Conservation (phyloP, 306 rosid genomes). For the apple (Malus domestica) region DNA sequence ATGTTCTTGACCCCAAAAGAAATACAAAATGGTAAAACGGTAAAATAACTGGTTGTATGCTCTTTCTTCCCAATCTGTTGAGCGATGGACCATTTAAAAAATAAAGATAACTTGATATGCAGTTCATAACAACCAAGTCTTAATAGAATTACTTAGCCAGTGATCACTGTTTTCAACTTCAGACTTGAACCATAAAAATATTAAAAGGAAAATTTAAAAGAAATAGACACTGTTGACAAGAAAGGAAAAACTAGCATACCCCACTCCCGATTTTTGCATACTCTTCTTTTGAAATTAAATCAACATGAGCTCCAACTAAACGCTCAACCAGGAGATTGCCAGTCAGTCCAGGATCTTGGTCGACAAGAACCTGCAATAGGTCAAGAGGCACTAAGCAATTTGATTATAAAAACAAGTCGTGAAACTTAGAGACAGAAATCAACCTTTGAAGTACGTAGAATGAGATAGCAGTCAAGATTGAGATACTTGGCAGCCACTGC, state of each 20-base stretch:
- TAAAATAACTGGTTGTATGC: not conserved
- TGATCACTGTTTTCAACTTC: not conserved
- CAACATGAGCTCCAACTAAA: slow-evolving; percentile 72
- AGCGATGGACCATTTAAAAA: not conserved
- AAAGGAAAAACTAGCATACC: slow-evolving; percentile 37
- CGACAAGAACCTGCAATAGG: slow-evolving; percentile 37
- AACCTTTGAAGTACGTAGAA: slow-evolving; percentile 76
- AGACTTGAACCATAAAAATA: not conserved
- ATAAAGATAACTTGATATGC: not conserved
- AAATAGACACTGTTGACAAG: not conserved
- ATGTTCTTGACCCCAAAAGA: not conserved
- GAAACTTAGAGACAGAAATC: not conserved
- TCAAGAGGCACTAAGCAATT: not conserved
- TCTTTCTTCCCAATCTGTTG: not conserved
- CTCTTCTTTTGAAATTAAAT: slow-evolving; percentile 76
- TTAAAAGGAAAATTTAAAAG: no score
- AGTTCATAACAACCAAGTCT: not conserved
- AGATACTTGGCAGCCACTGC: slow-evolving; percentile 92
- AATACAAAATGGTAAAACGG: not conserved
- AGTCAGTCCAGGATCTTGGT: slow-evolving; percentile 73
- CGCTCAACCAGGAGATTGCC: slow-evolving; percentile 94
- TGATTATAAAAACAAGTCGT: not conserved
- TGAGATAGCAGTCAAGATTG: slow-evolving; percentile 71
- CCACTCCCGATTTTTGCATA: slow-evolving; percentile 63
- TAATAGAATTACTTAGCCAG: not conserved